Evolutionary conservation across 257 asterid species (phyloP), one percentile per base, ranked within the genome.

Genomic region (Fraxinus pennsylvanica): DNA sequence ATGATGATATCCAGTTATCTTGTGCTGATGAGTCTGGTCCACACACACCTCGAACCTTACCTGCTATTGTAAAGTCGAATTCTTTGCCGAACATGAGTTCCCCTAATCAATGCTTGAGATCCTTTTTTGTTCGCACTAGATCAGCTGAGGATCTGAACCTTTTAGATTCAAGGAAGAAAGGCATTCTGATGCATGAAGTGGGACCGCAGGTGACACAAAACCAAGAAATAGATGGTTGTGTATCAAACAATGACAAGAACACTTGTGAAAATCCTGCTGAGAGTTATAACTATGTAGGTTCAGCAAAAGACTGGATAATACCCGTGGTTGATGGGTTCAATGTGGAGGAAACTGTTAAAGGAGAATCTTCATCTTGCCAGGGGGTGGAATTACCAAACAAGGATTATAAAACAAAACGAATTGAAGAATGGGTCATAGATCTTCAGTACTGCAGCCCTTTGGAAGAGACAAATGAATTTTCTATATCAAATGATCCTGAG

Each of bases 341-440:
- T 78, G 65, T 21, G 82, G 86, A 80, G 76, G 88, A 82, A 80
- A 77, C 71, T 74, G 50, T 71, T 71, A 52, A 69, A 39, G 87
- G 89, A 69, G 86, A 87, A 75, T 65, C 89, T 73, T 87, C 89
- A 68, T 77, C 70, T 80, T 76, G 36, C 82, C 85, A 77, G 75
- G 74, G 85, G 87, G 86, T 86, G 67, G 89, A 89, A 73, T 71
- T 90, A 66, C 91, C 91, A 8, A 81, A 85, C 69, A 80, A 88
- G 88, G 97, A 95, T 82, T 93, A 90, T 75, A 89, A 82, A 84
- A 77, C 84, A 6, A 91, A 88, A 68, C 87, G 99, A 76, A 91
- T 93, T 66, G 93, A 95, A 89, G 92, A 93, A 30, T 95, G 99
- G 99, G 99, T 95, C 39, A 67, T 36, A 67, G 90, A 91, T 86